phyloP scores from a whole-genome alignment of 805 yeast genomes.

The Cyberlindnera mississippiensis region DNA sequence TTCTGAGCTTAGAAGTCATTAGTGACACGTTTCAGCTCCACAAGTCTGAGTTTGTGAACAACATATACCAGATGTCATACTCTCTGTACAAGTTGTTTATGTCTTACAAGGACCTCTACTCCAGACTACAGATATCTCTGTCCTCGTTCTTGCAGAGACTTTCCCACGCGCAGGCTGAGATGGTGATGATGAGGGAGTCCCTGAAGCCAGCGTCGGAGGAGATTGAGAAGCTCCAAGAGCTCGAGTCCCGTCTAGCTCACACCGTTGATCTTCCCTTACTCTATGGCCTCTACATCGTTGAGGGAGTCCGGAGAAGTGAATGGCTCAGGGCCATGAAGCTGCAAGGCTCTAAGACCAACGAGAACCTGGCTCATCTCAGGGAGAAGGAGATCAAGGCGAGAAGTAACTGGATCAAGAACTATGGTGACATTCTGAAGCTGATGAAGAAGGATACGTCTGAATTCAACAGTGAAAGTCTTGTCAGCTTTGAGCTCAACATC shows the following conservation, averaged over 20 bases:
- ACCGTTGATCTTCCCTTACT: constrained; percentile 67
- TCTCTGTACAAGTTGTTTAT: constrained; percentile 34
- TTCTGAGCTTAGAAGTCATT: constrained; percentile 20
- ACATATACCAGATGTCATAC: constrained; percentile 32
- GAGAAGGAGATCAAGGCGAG: constrained; percentile 55
- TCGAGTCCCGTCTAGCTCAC: constrained; percentile 25
- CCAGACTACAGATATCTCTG: constrained; percentile 20
- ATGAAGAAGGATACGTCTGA: constrained; percentile 23
- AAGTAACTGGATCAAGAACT: constrained; percentile 59
- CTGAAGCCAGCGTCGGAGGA: constrained; percentile 17
- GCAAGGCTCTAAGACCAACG: constrained; percentile 40
- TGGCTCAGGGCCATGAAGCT: constrained; percentile 41
- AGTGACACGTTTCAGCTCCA: constrained; percentile 24
- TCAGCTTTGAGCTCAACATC: constrained; percentile 18
- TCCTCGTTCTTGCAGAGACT: constrained; percentile 16
- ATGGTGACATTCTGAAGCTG: constrained; percentile 44
- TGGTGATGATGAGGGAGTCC: constrained; percentile 22
- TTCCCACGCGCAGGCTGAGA: constrained; percentile 19
- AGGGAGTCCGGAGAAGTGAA: constrained; percentile 52
- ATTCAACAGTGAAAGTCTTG: constrained; percentile 20
- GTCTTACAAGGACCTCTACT: constrained; percentile 33
- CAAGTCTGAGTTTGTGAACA: constrained; percentile 27
- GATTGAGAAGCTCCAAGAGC: constrained; percentile 26
- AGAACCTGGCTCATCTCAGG: constrained; percentile 51
- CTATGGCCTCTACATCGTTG: constrained; percentile 67